Evolutionary conservation across 1,284 basidiomycete species (phyloP).

Genomic region (Marasmius tenuissimus): DNA sequence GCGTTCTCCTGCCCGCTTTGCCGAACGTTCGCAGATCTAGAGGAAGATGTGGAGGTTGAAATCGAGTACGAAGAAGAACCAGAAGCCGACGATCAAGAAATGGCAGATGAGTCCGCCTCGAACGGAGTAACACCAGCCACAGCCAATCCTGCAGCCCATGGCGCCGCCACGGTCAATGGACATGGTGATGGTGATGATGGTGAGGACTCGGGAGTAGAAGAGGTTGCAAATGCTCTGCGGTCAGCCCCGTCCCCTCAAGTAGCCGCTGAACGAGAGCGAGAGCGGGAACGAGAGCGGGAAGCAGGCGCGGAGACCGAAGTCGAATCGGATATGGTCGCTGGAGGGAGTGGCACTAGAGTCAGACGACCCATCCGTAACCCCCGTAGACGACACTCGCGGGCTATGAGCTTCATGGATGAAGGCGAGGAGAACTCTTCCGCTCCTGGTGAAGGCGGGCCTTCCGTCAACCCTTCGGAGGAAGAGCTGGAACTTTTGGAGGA

Average conservation of each 20-base stretch:
- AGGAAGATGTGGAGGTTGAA: constrained; percentile 91
- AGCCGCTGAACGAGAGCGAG: constrained; percentile 1
- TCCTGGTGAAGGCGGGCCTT: neutral
- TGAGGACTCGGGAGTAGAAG: constrained; percentile 11
- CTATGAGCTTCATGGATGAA: constrained; percentile 1
- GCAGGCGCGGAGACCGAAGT: constrained; percentile 16
- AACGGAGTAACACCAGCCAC: neutral
- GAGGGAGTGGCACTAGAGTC: neutral
- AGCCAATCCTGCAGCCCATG: neutral
- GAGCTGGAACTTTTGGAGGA: constrained; percentile 7
- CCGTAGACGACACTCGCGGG: neutral
- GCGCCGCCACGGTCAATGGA: neutral
- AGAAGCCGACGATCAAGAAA: constrained; percentile 20
- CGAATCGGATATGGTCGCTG: constrained; percentile 5
- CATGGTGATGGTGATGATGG: constrained; percentile 4
- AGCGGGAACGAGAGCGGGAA: constrained; percentile 5
- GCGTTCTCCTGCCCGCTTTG: constrained; percentile 97
- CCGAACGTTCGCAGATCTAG: constrained; percentile 89
- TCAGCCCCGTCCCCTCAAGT: constrained; percentile 1
- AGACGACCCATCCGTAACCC: neutral
- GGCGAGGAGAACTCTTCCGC: neutral
- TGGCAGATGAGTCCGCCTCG: neutral
- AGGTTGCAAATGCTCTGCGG: constrained; percentile 1
- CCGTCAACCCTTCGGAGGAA: constrained; percentile 2
- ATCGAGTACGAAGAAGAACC: constrained; percentile 25